Percentiles rank a stretch among this genome's conserved stretches.
Evolutionary conservation across 495 filamentous ascomycete species (phyloP).

Genomic region (Aspergillus homomorphus): DNA sequence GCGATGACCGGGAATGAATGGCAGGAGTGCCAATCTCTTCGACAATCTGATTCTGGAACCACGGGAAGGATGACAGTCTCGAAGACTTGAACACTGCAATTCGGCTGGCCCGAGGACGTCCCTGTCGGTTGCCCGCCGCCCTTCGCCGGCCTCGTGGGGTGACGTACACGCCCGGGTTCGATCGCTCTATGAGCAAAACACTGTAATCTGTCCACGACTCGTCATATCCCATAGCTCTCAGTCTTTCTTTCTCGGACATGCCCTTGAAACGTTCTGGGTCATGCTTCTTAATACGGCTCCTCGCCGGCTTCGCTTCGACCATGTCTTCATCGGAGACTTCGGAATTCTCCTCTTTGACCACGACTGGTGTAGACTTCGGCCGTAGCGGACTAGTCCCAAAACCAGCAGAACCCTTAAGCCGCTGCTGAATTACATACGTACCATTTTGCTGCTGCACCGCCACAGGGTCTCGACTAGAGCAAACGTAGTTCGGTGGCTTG

Average conservation of each 20-base stretch:
- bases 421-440: slow-evolving; percentile 14
- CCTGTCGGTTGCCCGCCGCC: slow-evolving; percentile 43
- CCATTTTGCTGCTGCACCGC: slow-evolving; percentile 28
- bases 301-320: slow-evolving; percentile 1
- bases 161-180: slow-evolving; percentile 49
- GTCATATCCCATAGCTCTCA: slow-evolving; percentile 43
- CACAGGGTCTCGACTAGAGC: slow-evolving; percentile 34
- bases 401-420: neutral
- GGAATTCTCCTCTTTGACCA: slow-evolving; percentile 7
- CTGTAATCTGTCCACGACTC: slow-evolving; percentile 46
- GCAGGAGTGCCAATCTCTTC: neutral
- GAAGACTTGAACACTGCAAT: slow-evolving; percentile 52
- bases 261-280: slow-evolving; percentile 24
- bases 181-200: slow-evolving; percentile 37
- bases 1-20: neutral
- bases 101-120: slow-evolving; percentile 48
- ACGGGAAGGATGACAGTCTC: slow-evolving; percentile 34
- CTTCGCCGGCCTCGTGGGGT: slow-evolving; percentile 46
- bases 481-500: slow-evolving; percentile 31
- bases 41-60: slow-evolving; percentile 28
- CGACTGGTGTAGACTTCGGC: slow-evolving; percentile 3
- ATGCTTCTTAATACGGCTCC: slow-evolving; percentile 11
- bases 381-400: neutral
- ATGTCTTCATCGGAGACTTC: slow-evolving; percentile 9
- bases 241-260: slow-evolving; percentile 36